These are phyloP conservation scores for Colletotrichum simmondsii DNA, from an alignment of 2,329 filamentous ascomycete genomes.

Conservation along the genomic window DNA sequence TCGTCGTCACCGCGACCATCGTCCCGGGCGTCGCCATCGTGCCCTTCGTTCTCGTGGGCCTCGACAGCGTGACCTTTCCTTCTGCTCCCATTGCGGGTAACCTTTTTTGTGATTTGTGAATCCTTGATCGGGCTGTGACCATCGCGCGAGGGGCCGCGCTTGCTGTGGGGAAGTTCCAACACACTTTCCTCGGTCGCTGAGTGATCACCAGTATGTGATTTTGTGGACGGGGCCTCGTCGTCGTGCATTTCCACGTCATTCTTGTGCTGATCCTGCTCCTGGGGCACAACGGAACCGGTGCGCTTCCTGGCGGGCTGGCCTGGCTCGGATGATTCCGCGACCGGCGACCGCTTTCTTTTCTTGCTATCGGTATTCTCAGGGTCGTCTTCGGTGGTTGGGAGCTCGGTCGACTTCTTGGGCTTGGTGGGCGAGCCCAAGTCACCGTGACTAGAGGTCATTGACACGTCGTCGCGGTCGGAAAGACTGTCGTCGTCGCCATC, in stretches of 20 bases:
- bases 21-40: conserved; percentile 40
- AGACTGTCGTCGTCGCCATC: conserved; percentile 50
- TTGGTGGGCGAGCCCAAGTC: conserved; percentile 51
- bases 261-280: conserved; percentile 48
- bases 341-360: conserved; percentile 63
- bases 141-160: conserved; percentile 47
- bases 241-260: conserved; percentile 43
- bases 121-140: conserved; percentile 35
- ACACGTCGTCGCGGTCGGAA: conserved; percentile 53
- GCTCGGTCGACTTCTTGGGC: conserved; percentile 39
- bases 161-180: conserved; percentile 50
- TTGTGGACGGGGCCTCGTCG: conserved; percentile 48
- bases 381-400: conserved; percentile 43
- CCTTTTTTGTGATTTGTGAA: conserved; percentile 49
- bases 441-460: conserved; percentile 50
- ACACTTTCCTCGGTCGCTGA: conserved; percentile 59
- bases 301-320: conserved; percentile 65
- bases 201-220: conserved; percentile 50
- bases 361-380: conserved; percentile 51
- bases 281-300: conserved; percentile 56
- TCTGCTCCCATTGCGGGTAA: conserved; percentile 54
- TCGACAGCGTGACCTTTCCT: conserved; percentile 45
- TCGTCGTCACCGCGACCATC: conserved; percentile 52
- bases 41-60: conserved; percentile 38
- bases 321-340: conserved; percentile 54